phyloP scores from a whole-genome alignment of 2,329 filamentous ascomycete species.

The Fusarium haematococcum region DNA sequence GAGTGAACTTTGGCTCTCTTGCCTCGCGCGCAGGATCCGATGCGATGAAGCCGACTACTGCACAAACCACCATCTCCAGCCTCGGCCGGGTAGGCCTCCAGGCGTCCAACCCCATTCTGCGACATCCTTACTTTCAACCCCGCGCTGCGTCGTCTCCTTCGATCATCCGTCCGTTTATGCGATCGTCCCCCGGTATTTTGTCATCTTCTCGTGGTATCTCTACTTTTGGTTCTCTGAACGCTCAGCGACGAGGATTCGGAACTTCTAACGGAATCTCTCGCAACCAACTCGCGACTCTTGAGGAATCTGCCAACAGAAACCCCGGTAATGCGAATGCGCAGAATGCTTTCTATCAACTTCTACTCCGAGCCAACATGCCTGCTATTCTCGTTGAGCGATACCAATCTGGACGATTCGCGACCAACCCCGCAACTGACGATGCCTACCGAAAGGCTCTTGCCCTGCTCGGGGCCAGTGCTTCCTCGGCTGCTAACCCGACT shows the following conservation, averaged over 20 bases:
- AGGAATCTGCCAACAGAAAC: conserved; percentile 93
- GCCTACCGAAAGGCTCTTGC: conserved; percentile 81
- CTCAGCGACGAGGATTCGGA: conserved; percentile 54
- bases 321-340: conserved; percentile 88
- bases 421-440: conserved; percentile 80
- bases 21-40: conserved; percentile 9
- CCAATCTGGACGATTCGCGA: conserved; percentile 85
- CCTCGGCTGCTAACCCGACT: conserved; percentile 39
- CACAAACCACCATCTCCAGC: conserved; percentile 37
- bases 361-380: conserved; percentile 92
- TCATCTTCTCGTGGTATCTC: conserved; percentile 35
- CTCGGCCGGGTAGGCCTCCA: conserved; percentile 47
- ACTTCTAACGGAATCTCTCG: conserved; percentile 64
- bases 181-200: conserved; percentile 35
- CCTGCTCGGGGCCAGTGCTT: conserved; percentile 47
- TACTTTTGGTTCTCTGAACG: conserved; percentile 29
- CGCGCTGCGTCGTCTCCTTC: conserved; percentile 28
- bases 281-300: conserved; percentile 82
- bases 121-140: conserved; percentile 43
- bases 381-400: conserved; percentile 93
- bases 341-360: conserved; percentile 91
- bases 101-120: conserved; percentile 45
- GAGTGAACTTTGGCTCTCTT: conserved; percentile 25
- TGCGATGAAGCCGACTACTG: conserved; percentile 23
- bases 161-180: conserved; percentile 43